Evolutionary conservation across 176 grass and related monocot genomes (phyloP).

Genomic region (Tuctoria greenei): DNA sequence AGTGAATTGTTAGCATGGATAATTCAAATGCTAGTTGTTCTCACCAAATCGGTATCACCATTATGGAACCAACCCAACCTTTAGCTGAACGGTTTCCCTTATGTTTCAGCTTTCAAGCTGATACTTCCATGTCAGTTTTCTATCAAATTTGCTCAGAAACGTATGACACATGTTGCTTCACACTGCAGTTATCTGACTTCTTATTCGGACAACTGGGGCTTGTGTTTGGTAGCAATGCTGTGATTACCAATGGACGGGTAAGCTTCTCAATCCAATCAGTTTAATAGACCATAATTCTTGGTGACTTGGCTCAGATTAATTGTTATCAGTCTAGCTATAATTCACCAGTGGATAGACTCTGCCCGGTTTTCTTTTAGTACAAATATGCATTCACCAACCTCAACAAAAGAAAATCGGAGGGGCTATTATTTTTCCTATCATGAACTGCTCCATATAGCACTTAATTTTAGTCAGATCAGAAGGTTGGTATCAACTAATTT

Average conservation of each 20-base stretch:
- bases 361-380: not conserved
- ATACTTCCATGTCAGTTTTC: constrained; percentile 14
- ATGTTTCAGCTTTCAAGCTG: constrained; percentile 10
- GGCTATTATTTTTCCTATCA: not conserved
- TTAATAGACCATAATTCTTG: not conserved
- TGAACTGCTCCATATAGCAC: constrained; percentile 4
- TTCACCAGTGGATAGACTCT: not conserved
- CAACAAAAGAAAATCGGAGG: not conserved
- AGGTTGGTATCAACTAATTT: constrained; percentile 31
- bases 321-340: not conserved
- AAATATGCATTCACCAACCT: not conserved
- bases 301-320: constrained; percentile 11
- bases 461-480: constrained; percentile 24
- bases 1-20: constrained; percentile 16
- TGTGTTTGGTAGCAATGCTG: constrained; percentile 80
- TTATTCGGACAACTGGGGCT: constrained; percentile 67
- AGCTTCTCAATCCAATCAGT: constrained; percentile 35
- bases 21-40: no score
- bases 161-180: constrained; percentile 31
- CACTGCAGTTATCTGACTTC: constrained; percentile 71
- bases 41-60: no score
- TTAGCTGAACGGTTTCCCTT: not conserved
- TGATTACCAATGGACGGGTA: constrained; percentile 97
- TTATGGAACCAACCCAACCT: constrained; percentile 1
- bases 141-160: constrained; percentile 20